These are phyloP conservation scores for Lojkania enalia DNA, from an alignment of 2,329 filamentous ascomycete genomes.

Conservation along the genomic window DNA sequence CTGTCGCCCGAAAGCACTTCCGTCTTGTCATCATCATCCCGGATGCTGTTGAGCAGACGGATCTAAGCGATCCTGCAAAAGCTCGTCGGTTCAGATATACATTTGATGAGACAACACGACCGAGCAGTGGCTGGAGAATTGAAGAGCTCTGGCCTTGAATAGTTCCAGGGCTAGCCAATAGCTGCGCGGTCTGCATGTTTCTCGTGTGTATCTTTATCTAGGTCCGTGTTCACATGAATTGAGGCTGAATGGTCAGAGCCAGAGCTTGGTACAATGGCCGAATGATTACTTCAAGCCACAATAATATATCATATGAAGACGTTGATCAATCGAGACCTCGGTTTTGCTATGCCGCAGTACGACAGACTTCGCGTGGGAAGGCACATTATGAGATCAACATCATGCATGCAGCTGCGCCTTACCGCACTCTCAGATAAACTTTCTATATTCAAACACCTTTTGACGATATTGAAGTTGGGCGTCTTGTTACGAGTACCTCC, in stretches of 20 bases:
- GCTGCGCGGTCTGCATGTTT: too few species aligned
- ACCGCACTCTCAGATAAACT: too few species aligned
- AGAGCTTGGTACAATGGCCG: not conserved
- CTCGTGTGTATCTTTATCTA: too few species aligned
- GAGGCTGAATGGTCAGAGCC: constrained; percentile 10
- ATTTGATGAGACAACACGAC: constrained; percentile 52
- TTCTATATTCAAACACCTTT: too few species aligned
- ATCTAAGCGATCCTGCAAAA: constrained; percentile 68
- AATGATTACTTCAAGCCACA: constrained; percentile 6
- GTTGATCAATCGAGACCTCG: constrained; percentile 7
- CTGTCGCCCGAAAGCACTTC: constrained; percentile 73
- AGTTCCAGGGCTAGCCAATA: too few species aligned
- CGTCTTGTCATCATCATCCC: constrained; percentile 85
- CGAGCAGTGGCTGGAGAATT: constrained; percentile 60
- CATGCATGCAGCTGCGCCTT: constrained; percentile 6
- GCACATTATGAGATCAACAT: constrained; percentile 5
- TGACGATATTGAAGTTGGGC: not conserved
- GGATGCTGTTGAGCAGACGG: constrained; percentile 73
- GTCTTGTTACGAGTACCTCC: not conserved
- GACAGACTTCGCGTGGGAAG: constrained; percentile 10
- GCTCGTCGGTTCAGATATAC: constrained; percentile 69
- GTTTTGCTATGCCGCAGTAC: constrained; percentile 11
- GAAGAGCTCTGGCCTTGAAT: constrained; percentile 46
- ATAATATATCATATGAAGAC: constrained; percentile 13
- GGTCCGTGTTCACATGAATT: too few species aligned